Base-by-base conservation (phyloP, 2,329 filamentous ascomycete species). In the Xylaria multiplex region DNA sequence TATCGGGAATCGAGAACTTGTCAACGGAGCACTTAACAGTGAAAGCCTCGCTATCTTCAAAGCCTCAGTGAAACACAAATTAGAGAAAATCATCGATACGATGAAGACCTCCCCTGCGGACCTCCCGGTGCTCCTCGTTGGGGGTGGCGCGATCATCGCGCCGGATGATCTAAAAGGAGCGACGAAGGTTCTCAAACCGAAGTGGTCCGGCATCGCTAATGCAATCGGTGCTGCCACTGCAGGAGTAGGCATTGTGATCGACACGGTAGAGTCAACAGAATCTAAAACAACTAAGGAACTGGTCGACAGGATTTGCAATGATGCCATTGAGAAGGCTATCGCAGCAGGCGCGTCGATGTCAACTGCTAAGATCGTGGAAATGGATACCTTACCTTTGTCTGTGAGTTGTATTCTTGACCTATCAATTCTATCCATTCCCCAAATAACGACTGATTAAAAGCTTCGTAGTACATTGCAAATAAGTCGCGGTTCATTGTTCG, bases 211-310 rank as follows among this genome's bases (percentile, higher is more conserved):
- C 2, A 86, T 90, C 1, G 88, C 88, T 8, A 90, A 90, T 71
- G 88, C 88, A 0, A 87, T 90, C 9, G 88, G 88, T 1, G 88
- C 88, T 8, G 88, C 88, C 0, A 88, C 87, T 64, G 86, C 87
- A 1, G 79, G 85, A 45, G 86, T 90, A 2, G 88, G 85, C 64
- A 83, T 84, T 1, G 81, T 84, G 0, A 79, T 85, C 9, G 84
- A 86, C 64, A 82, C 81, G 0, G 80, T 86, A 27, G 81, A 84
- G 63, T 83, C 81, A 0, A 85, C 83, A 0, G 83, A 82, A 60
- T 75, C 75, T 0, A 78, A 77, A 65, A 75, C 80, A 4, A 75
- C 76, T 0, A 69, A 77, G n/a, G 75, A 81, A 42, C 69, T 81
- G 0, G 71, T 82, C 0, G 75, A 79, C 4, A 77, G 79, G 49